phyloP scores from a whole-genome alignment of 169 alveolate species.

The Cryptosporidium meleagridis region DNA sequence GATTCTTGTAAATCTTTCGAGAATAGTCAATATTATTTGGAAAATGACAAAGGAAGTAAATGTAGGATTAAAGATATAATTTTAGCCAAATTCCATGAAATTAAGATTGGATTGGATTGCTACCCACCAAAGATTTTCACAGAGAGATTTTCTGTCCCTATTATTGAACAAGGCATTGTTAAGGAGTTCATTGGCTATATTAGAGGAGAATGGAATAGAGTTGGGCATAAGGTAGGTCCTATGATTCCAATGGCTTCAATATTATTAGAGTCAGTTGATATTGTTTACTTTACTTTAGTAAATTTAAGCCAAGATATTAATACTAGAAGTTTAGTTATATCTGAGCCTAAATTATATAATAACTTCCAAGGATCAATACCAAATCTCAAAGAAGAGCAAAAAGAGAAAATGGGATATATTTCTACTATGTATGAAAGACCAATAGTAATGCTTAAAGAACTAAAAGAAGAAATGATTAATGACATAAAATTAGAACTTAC shows the following conservation, averaged over 20 bases:
- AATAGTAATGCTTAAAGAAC: background rate
- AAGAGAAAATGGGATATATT: background rate
- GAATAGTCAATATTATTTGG: background rate
- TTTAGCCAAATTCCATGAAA: background rate
- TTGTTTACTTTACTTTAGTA: constrained; percentile 21
- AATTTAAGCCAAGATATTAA: constrained; percentile 19
- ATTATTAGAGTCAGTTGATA: constrained; percentile 52
- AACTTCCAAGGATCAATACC: background rate
- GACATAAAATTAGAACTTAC: constrained; percentile 34
- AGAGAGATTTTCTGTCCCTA: constrained; percentile 1
- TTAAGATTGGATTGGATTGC: background rate
- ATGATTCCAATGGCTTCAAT: constrained; percentile 46
- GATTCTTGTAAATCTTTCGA: constrained; percentile 36
- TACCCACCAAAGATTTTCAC: constrained; percentile 18
- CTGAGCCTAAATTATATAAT: background rate
- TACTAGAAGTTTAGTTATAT: background rate
- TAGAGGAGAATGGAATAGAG: constrained; percentile 44
- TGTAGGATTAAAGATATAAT: background rate
- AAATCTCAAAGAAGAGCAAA: too few species aligned
- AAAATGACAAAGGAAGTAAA: background rate
- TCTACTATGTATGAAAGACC: constrained; percentile 1
- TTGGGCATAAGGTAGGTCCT: constrained; percentile 61
- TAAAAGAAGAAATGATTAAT: constrained; percentile 20
- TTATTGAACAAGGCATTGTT: constrained; percentile 34
- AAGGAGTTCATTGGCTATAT: constrained; percentile 13